A percentile compares a stretch with the other conserved stretches of the same genome.
These are phyloP conservation scores for Allium cepa DNA, from an alignment of 106 monocot genomes.

Conservation along the genomic window DNA sequence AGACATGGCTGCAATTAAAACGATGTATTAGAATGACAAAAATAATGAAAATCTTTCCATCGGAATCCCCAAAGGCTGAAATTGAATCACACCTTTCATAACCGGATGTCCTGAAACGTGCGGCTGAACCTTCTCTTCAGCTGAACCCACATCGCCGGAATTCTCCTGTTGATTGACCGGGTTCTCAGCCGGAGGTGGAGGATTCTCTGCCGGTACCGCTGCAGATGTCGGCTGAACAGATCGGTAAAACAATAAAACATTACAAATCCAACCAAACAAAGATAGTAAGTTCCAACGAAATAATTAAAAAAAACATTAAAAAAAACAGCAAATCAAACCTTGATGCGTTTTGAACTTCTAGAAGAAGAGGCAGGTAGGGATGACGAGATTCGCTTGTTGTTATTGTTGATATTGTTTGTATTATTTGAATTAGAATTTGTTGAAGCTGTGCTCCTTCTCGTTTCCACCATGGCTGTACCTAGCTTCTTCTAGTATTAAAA, in stretches of 20 bases:
- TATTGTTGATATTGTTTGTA: not conserved
- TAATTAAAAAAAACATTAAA: no score
- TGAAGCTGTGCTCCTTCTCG: constrained; percentile 40
- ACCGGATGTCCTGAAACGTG: not conserved
- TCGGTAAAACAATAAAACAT: not conserved
- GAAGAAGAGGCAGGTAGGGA: constrained; percentile 10
- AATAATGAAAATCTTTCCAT: not conserved
- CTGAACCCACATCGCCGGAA: not conserved
- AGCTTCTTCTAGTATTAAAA: constrained; percentile 1
- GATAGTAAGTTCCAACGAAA: no score
- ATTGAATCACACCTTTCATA: constrained; percentile 3
- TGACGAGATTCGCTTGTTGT: constrained; percentile 7
- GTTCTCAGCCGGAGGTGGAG: not conserved
- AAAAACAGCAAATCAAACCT: constrained; percentile 22
- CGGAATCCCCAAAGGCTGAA: not conserved
- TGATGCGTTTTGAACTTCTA: constrained; percentile 26
- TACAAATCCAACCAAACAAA: not conserved
- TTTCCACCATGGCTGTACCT: constrained; percentile 34
- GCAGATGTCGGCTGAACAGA: constrained; percentile 9
- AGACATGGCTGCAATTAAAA: not conserved
- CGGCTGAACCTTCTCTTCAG: not conserved
- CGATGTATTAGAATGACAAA: not conserved
- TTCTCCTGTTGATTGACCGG: not conserved
- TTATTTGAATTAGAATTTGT: not conserved
- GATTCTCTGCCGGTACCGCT: not conserved